Evolutionary conservation across 495 filamentous ascomycete genomes (phyloP).

Genomic region (Articulospora tetracladia): DNA sequence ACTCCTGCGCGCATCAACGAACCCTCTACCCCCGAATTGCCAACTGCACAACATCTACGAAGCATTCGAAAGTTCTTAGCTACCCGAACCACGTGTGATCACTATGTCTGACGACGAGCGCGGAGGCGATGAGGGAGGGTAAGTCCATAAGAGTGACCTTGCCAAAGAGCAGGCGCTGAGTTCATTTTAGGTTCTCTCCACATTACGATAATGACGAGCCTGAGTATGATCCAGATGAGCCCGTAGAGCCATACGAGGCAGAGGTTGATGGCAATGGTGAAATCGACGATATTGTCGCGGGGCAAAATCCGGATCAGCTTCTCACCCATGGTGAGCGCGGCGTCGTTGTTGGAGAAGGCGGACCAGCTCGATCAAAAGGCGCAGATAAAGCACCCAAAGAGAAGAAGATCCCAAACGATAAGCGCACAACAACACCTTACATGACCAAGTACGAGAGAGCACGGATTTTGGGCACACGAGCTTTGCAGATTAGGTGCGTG

Average conservation of each 20-base stretch:
- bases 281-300: constrained; percentile 34
- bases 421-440: constrained; percentile 91
- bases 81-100: constrained; percentile 8
- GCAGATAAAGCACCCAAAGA: constrained; percentile 61
- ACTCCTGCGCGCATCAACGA: not conserved
- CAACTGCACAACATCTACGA: not conserved
- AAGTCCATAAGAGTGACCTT: not conserved
- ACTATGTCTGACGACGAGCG: constrained; percentile 87
- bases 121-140: constrained; percentile 58
- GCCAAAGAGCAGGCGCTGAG: not conserved
- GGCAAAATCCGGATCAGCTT: constrained; percentile 38
- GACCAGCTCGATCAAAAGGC: constrained; percentile 56
- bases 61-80: not conserved
- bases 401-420: constrained; percentile 85
- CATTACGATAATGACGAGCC: constrained; percentile 66
- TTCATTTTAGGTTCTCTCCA: constrained; percentile 19
- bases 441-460: constrained; percentile 99
- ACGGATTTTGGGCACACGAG: constrained; percentile 86
- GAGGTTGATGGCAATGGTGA: constrained; percentile 44
- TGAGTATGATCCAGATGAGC: constrained; percentile 53
- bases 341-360: constrained; percentile 72
- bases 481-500: constrained; percentile 91
- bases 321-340: constrained; percentile 44
- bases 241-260: constrained; percentile 47
- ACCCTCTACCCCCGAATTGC: not conserved